These are phyloP conservation scores for Nemania sp. DNA, from an alignment of 2,329 filamentous ascomycete genomes.

Conservation along the genomic window DNA sequence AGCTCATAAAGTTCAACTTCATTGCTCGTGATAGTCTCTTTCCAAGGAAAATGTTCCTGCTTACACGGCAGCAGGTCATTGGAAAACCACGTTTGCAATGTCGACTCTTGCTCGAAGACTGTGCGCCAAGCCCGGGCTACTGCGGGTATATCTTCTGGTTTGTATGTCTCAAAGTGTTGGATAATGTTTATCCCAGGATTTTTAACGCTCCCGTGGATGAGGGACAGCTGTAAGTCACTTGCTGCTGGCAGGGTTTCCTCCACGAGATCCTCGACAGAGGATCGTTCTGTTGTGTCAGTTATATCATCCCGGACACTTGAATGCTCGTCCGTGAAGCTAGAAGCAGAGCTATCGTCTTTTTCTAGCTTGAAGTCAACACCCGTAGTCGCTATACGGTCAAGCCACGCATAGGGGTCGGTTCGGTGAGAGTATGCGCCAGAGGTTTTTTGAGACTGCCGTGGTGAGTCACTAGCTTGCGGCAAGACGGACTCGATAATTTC, in stretches of 20 bases:
- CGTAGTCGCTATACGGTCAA: not conserved
- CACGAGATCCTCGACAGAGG: not conserved
- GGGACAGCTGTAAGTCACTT: slow-evolving; percentile 12
- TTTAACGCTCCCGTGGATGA: slow-evolving; percentile 12
- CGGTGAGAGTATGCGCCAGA: not conserved
- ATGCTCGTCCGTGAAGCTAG: not conserved
- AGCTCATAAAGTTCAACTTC: slow-evolving; percentile 7
- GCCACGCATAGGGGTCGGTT: not conserved
- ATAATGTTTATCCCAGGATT: slow-evolving; percentile 16
- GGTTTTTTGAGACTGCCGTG: not conserved
- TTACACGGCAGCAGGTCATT: not conserved
- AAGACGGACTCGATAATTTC: not conserved
- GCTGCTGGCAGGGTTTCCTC: not conserved
- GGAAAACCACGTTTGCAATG: not conserved
- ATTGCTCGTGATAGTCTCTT: slow-evolving; percentile 1
- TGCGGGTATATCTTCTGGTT: slow-evolving; percentile 6
- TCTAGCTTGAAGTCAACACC: not conserved
- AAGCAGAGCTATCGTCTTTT: not conserved
- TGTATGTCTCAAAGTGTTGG: slow-evolving; percentile 19
- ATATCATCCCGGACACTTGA: not conserved
- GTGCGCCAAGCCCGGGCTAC: slow-evolving; percentile 14
- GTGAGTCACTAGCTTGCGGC: not conserved
- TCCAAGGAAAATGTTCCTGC: not conserved
- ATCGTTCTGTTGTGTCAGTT: not conserved
- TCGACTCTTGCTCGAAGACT: slow-evolving; percentile 10